phyloP scores from a whole-genome alignment of 768 basidiomycete species.

The Lentinula sp. region DNA sequence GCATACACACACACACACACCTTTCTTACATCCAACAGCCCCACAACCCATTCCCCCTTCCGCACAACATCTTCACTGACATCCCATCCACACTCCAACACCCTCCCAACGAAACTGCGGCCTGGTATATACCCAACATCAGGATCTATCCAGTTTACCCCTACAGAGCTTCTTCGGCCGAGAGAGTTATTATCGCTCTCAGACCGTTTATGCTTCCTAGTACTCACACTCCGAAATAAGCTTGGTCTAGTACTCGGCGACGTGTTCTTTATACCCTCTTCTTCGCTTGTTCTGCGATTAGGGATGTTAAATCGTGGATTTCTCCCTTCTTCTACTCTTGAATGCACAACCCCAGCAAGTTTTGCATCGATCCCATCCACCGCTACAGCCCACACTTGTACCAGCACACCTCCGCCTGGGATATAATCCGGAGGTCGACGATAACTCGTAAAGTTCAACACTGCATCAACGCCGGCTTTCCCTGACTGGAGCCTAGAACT shows the following conservation, averaged over 20 bases:
- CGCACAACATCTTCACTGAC: constrained; percentile 59
- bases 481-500: not conserved
- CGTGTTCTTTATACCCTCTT: not conserved
- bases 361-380: constrained; percentile 70
- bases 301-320: too few species aligned
- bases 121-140: constrained; percentile 82
- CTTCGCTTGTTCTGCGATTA: not conserved
- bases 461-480: constrained; percentile 19
- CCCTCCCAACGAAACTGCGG: constrained; percentile 79
- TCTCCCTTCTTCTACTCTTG: not conserved
- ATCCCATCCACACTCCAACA: constrained; percentile 79
- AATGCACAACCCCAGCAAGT: constrained; percentile 44
- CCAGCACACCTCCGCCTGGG: constrained; percentile 60
- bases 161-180: constrained; percentile 11
- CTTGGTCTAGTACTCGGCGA: not conserved
- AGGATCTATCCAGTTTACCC: constrained; percentile 13
- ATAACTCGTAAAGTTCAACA: constrained; percentile 63
- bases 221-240: constrained; percentile 6
- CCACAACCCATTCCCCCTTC: constrained; percentile 86
- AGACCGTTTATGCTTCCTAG: constrained; percentile 5
- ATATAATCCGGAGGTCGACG: constrained; percentile 71
- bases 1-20: constrained; percentile 32
- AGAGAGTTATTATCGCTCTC: constrained; percentile 7
- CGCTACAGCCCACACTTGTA: constrained; percentile 89
- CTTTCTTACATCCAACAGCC: constrained; percentile 74